Evolutionary conservation across 495 filamentous ascomycete species (phyloP).

Genomic region (Cenococcum geophilum): DNA sequence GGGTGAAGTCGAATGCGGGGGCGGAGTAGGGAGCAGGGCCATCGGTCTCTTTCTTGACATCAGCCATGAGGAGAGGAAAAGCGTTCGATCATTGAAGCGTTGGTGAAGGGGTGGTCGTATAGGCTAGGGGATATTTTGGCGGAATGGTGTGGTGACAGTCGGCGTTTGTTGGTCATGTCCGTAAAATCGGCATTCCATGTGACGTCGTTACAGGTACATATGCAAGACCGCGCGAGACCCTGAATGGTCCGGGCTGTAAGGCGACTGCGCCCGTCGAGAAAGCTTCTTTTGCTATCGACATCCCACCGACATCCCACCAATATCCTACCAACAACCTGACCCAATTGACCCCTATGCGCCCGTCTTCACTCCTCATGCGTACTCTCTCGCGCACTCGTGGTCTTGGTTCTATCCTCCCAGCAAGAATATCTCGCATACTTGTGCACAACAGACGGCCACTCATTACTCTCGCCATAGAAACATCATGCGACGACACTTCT

Average conservation of each 20-base stretch:
- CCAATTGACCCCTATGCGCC: not conserved
- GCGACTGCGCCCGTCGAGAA: not conserved
- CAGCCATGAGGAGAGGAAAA: slow-evolving; percentile 32
- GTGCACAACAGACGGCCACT: slow-evolving; percentile 40
- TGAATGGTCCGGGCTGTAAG: not conserved
- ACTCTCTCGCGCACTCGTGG: not conserved
- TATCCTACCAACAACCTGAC: no score
- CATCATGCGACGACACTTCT: slow-evolving; percentile 95
- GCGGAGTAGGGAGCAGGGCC: slow-evolving; percentile 29
- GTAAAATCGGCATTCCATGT: not conserved
- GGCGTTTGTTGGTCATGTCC: not conserved
- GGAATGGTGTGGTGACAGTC: not conserved
- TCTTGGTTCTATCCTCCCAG: not conserved
- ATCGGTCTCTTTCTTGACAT: slow-evolving; percentile 34
- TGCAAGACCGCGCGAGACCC: no score
- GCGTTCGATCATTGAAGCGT: slow-evolving; percentile 9
- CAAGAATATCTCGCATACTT: not conserved
- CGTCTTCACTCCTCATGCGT: not conserved
- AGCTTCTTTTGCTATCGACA: not conserved
- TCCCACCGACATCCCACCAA: not conserved
- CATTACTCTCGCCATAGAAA: slow-evolving; percentile 83
- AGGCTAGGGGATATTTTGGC: not conserved
- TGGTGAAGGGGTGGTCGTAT: not conserved
- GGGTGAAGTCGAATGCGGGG: slow-evolving; percentile 36
- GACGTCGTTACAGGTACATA: no score